Base-by-base conservation (phyloP, 2,329 filamentous ascomycete genomes). In the Zasmidium citrigriseum region DNA sequence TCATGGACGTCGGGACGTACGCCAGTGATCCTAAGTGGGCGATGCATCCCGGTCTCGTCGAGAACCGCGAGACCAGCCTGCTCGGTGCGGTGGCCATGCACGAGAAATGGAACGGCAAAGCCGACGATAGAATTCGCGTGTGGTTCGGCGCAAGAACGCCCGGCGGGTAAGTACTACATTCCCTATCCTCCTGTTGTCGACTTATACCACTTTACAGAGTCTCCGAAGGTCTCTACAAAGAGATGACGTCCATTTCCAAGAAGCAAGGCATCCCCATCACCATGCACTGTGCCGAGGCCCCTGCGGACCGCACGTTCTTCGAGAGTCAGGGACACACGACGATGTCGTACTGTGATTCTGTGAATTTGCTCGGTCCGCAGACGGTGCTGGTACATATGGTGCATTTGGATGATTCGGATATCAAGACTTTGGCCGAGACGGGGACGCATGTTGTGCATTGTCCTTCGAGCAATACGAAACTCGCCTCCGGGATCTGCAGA, bases 301-400 rank as follows among this genome's bases (percentile, higher is more conserved):
- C 61, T 12, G 71, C 71, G 25, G 71, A 75, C 60, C 63, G 66
- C 1, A 65, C 61, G 21, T 73, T 75, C 61, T 74, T 74, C 59
- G 65, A 63, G 34, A 65, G 67, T 1, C 65, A 69, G 24, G 44
- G 45, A 18, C 71, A 72, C 53, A 77, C 74, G 0, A 79, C 80
- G 1, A 77, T 79, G 72, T 73, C 77, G 10, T 82, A 77, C 62
- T 79, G 76, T 63, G 55, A 66, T 12, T 64, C 68, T 5, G 78
- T 73, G 1, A 72, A 73, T 18, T 68, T 80, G 9, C 70, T 77
- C 11, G 75, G 75, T 11, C 71, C 71, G 1, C 71, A 73, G 16
- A 82, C 78, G 0, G 80, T 83, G 0, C 73, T 83, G 1, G 80
- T 77, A 1, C 80, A 83, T 64, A 82, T 82, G 79, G 78, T 80